These are phyloP conservation scores for Austroboletus niveus DNA, from an alignment of 1,284 basidiomycete species.

Conservation along the genomic window DNA sequence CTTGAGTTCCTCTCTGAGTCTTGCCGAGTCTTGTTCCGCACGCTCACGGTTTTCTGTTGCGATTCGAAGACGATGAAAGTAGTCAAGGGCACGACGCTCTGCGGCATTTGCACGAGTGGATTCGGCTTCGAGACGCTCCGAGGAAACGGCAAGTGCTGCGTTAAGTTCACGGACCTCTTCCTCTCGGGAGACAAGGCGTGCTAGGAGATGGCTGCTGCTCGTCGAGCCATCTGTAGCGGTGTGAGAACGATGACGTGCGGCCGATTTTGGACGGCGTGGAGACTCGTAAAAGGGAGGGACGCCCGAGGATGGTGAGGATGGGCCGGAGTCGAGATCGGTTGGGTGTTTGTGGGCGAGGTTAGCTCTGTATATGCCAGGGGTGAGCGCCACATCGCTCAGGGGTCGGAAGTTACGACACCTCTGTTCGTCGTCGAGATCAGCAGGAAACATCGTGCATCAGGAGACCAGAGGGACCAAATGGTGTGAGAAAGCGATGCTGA, in stretches of 20 bases:
- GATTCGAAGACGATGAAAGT: conserved; percentile 40
- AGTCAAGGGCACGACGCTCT: conserved; percentile 45
- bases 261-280: conserved; percentile 25
- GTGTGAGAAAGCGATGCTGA: conserved; percentile 1
- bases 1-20: conserved; percentile 42
- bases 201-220: conserved; percentile 32
- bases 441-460: conserved; percentile 27
- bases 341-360: conserved; percentile 29
- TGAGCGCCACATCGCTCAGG: neutral
- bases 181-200: conserved; percentile 38
- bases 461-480: conserved; percentile 1
- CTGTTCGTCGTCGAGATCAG: conserved; percentile 31
- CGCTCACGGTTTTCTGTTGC: conserved; percentile 42
- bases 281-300: conserved; percentile 18
- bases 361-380: conserved; percentile 15
- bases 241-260: conserved; percentile 26
- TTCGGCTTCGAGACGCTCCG: conserved; percentile 44
- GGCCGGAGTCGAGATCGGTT: conserved; percentile 30
- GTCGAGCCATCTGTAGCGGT: conserved; percentile 28
- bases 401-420: conserved; percentile 17
- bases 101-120: conserved; percentile 44
- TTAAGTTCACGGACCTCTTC: conserved; percentile 40
- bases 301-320: conserved; percentile 28
- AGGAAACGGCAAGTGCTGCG: conserved; percentile 36
- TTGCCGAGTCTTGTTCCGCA: conserved; percentile 40